Evolutionary conservation across 1,284 basidiomycete species (phyloP).

Genomic region (Salmacisia buchloeana): DNA sequence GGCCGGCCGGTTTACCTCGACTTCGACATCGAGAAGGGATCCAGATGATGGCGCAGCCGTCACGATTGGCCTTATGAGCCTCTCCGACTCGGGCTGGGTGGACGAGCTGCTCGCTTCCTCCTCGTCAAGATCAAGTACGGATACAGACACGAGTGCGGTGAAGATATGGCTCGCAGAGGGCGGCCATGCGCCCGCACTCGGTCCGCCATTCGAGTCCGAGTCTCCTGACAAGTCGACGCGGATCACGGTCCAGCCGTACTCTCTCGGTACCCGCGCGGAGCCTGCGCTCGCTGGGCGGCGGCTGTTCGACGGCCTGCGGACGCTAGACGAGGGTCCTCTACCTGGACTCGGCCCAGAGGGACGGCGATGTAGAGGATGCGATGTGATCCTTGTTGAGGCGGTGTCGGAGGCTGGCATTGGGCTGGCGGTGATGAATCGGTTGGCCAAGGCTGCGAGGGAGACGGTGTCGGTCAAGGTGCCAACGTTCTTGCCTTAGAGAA

Average conservation of each 20-base stretch:
- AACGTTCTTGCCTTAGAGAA: background rate
- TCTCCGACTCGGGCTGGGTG: conserved; percentile 54
- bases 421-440: conserved; percentile 93
- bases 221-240: background rate
- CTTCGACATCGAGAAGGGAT: background rate
- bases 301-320: conserved; percentile 81
- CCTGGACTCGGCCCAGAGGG: no score
- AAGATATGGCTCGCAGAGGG: background rate
- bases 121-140: no score
- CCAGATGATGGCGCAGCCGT: conserved; percentile 24
- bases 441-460: conserved; percentile 74
- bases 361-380: conserved; percentile 59
- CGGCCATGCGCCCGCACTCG: background rate
- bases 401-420: conserved; percentile 76
- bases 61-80: conserved; percentile 66
- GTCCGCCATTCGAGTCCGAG: background rate
- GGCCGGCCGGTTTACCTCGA: no score
- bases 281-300: conserved; percentile 69
- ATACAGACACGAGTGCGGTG: no score
- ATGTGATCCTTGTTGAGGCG: conserved; percentile 82
- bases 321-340: conserved; percentile 63
- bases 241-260: conserved; percentile 41
- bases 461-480: conserved; percentile 18
- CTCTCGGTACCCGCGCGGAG: conserved; percentile 62
- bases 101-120: background rate